Evolutionary conservation across 352 stramenopile species (phyloP).

Genomic region (Detonula confervacea): DNA sequence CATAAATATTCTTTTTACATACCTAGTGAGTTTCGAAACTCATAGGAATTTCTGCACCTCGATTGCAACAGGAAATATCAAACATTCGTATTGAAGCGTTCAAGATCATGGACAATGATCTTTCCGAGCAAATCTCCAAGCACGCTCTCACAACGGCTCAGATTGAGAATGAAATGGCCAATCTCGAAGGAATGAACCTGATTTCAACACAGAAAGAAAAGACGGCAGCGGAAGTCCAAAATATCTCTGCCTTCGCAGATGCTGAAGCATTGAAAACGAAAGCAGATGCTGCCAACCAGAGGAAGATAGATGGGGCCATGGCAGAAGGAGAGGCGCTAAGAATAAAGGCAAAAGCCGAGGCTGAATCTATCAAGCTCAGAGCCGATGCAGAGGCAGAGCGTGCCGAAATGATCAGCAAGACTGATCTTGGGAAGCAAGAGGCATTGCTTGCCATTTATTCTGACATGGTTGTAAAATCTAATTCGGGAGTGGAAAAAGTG

Average conservation of each 20-base stretch:
- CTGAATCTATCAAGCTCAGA: constrained; percentile 49
- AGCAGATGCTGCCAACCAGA: constrained; percentile 36
- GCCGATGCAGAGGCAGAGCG: constrained; percentile 46
- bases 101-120: constrained; percentile 53
- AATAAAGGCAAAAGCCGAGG: constrained; percentile 52
- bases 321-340: constrained; percentile 39
- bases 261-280: constrained; percentile 22
- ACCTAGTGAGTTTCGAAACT: no score
- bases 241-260: constrained; percentile 44
- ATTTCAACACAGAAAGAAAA: constrained; percentile 42
- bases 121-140: constrained; percentile 48
- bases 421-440: constrained; percentile 41
- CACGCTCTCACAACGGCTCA: constrained; percentile 54
- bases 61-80: no score
- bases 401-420: constrained; percentile 38
- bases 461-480: constrained; percentile 44
- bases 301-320: constrained; percentile 30
- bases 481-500: constrained; percentile 44
- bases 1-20: no score
- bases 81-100: constrained; percentile 56
- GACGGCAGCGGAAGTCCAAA: constrained; percentile 43
- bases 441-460: constrained; percentile 45
- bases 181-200: constrained; percentile 43
- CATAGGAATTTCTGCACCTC: no score
- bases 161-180: constrained; percentile 56